These are phyloP conservation scores for Xylaria sp. DNA, from an alignment of 495 filamentous ascomycete species.

Conservation along the genomic window DNA sequence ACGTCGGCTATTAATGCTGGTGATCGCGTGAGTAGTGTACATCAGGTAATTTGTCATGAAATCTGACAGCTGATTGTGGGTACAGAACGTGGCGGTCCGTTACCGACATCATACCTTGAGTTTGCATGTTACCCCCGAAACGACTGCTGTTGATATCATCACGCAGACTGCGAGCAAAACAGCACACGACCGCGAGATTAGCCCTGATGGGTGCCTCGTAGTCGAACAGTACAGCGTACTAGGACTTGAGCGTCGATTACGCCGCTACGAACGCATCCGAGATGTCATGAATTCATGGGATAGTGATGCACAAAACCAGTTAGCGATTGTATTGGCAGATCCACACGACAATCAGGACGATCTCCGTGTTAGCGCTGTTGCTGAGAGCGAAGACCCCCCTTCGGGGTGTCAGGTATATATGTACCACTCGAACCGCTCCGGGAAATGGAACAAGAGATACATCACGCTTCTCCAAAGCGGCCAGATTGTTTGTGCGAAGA, in stretches of 20 bases:
- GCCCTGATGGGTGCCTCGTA: slow-evolving; percentile 66
- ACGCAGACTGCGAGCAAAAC: slow-evolving; percentile 61
- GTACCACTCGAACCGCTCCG: slow-evolving; percentile 79
- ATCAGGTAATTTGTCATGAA: slow-evolving; percentile 12
- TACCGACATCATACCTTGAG: slow-evolving; percentile 67
- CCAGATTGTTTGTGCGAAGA: slow-evolving; percentile 78
- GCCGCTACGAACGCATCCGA: slow-evolving; percentile 84
- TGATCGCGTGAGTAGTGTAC: slow-evolving; percentile 65
- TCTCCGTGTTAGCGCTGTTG: slow-evolving; percentile 58
- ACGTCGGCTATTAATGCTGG: slow-evolving; percentile 84
- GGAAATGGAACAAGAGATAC: slow-evolving; percentile 86
- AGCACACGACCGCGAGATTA: slow-evolving; percentile 58
- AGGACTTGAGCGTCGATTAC: slow-evolving; percentile 83
- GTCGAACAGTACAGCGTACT: slow-evolving; percentile 76
- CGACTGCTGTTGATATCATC: slow-evolving; percentile 76
- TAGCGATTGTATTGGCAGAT: slow-evolving; percentile 59
- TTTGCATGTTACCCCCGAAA: slow-evolving; percentile 73
- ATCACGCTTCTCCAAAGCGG: slow-evolving; percentile 77
- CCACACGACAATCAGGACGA: slow-evolving; percentile 47
- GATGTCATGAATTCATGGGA: slow-evolving; percentile 96
- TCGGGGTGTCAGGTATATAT: slow-evolving; percentile 69
- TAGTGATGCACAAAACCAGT: slow-evolving; percentile 70
- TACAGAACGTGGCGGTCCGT: slow-evolving; percentile 68
- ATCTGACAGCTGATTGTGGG: slow-evolving; percentile 26
- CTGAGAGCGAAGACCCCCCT: slow-evolving; percentile 61